A percentile compares a stretch with the other conserved stretches of the same genome.
Evolutionary conservation across 768 basidiomycete genomes (phyloP).

Genomic region (Leccinum boreale): DNA sequence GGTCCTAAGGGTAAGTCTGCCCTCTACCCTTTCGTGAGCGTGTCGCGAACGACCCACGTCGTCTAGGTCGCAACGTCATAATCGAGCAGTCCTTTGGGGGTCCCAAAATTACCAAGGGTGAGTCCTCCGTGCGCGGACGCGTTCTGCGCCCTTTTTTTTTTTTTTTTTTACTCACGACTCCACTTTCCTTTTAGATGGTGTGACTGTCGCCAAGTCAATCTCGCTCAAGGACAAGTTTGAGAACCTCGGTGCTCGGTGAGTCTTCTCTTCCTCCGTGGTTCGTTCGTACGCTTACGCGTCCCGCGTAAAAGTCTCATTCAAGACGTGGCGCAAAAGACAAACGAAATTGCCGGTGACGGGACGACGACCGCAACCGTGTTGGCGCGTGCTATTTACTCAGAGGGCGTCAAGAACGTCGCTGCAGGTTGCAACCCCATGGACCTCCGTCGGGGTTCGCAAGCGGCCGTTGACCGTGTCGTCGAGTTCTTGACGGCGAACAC

Average conservation of each 20-base stretch:
- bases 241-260: constrained; percentile 95
- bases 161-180: background rate
- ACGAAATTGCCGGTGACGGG: constrained; percentile 96
- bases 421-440: constrained; percentile 99
- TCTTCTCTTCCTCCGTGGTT: constrained; percentile 1
- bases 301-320: constrained; percentile 67
- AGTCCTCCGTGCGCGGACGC: constrained; percentile 13
- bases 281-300: constrained; percentile 2
- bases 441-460: constrained; percentile 95
- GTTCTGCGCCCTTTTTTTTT: background rate
- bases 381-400: constrained; percentile 94
- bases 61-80: constrained; percentile 90
- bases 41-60: constrained; percentile 12
- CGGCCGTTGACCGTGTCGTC: constrained; percentile 93
- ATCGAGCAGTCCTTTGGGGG: constrained; percentile 91
- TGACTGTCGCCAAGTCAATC: constrained; percentile 97
- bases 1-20: constrained; percentile 80
- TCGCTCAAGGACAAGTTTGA: constrained; percentile 96
- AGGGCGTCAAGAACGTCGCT: constrained; percentile 99
- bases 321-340: constrained; percentile 95
- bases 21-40: background rate
- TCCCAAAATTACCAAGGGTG: constrained; percentile 95
- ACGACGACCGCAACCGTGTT: constrained; percentile 98
- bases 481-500: constrained; percentile 85
- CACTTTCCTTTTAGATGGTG: constrained; percentile 69